A percentile compares a stretch with the other conserved stretches of the same genome.
Evolutionary conservation across 371 early-diverging fungal species (phyloP).

Genomic region (Fennellomyces sp.): DNA sequence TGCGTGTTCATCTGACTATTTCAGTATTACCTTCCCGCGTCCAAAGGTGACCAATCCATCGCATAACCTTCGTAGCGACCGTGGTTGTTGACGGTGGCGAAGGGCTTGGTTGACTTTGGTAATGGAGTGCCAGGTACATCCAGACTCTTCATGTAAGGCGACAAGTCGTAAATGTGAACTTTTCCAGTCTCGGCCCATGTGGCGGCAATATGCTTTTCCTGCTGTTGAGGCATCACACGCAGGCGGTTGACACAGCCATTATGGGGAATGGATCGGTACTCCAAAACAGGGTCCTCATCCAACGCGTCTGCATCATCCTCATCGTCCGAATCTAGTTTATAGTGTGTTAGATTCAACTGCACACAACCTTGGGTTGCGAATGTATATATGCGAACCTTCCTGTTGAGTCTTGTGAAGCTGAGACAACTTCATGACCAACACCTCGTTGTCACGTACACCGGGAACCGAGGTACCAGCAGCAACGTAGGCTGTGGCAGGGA

Average conservation of each 20-base stretch:
- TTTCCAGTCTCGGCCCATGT: constrained; percentile 95
- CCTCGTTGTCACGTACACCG: constrained; percentile 80
- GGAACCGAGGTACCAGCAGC: constrained; percentile 97
- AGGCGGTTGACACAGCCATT: constrained; percentile 93
- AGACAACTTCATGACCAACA: constrained; percentile 93
- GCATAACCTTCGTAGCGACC: constrained; percentile 90
- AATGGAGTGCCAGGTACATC: constrained; percentile 78
- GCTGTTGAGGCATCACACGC: constrained; percentile 72
- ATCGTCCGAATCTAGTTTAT: constrained; percentile 60
- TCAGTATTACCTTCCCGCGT: constrained; percentile 56
- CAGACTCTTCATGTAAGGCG: constrained; percentile 71
- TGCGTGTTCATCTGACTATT: background rate
- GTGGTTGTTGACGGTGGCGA: constrained; percentile 81
- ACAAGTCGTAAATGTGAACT: constrained; percentile 90
- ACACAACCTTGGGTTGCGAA: background rate
- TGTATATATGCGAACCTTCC: constrained; percentile 59
- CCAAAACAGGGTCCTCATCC: constrained; percentile 93
- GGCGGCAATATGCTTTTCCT: constrained; percentile 72
- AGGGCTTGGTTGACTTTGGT: constrained; percentile 69
- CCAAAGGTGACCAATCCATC: constrained; percentile 88
- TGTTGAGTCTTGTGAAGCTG: constrained; percentile 89
- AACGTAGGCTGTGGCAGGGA: constrained; percentile 89
- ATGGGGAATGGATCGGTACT: constrained; percentile 81
- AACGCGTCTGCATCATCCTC: constrained; percentile 82
- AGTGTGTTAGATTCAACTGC: background rate